Conservation (phyloP, 2,329 filamentous ascomycete genomes). For the Rosellinia necatrix region DNA sequence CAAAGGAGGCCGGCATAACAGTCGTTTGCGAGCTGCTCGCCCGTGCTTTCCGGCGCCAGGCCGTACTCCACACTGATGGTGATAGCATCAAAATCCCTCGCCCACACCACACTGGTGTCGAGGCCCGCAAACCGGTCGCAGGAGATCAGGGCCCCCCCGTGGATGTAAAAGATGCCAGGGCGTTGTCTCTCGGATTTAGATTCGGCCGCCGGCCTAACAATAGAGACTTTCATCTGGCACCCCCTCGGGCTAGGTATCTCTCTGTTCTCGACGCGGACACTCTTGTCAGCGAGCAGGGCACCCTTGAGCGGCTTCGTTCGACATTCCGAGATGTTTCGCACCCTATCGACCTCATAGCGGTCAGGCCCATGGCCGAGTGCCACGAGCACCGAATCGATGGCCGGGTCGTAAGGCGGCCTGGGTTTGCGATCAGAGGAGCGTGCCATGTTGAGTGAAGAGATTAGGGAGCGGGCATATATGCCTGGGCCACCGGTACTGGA, state of each 20-base stretch:
- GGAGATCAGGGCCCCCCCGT: slow-evolving; percentile 40
- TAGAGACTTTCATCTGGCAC: slow-evolving; percentile 31
- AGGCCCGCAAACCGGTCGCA: slow-evolving; percentile 41
- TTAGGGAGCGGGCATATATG: slow-evolving; percentile 10
- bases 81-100: slow-evolving; percentile 38
- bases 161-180: slow-evolving; percentile 41
- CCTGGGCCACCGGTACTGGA: slow-evolving; percentile 8
- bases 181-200: slow-evolving; percentile 26
- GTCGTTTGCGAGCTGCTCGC: slow-evolving; percentile 42
- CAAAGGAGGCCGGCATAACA: slow-evolving; percentile 46
- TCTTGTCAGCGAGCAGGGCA: slow-evolving; percentile 36
- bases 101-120: slow-evolving; percentile 40
- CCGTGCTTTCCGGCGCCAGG: slow-evolving; percentile 39
- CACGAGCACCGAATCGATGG: slow-evolving; percentile 34
- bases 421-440: slow-evolving; percentile 35
- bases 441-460: slow-evolving; percentile 31
- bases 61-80: slow-evolving; percentile 42
- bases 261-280: slow-evolving; percentile 34
- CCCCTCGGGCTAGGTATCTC: slow-evolving; percentile 36
- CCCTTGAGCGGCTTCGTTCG: slow-evolving; percentile 36
- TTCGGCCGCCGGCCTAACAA: slow-evolving; percentile 36
- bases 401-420: slow-evolving; percentile 39
- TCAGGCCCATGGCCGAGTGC: slow-evolving; percentile 34
- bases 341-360: slow-evolving; percentile 37
- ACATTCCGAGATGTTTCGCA: slow-evolving; percentile 34